phyloP scores from a whole-genome alignment of 345 rosid genomes.

The Gossypium thurberi region DNA sequence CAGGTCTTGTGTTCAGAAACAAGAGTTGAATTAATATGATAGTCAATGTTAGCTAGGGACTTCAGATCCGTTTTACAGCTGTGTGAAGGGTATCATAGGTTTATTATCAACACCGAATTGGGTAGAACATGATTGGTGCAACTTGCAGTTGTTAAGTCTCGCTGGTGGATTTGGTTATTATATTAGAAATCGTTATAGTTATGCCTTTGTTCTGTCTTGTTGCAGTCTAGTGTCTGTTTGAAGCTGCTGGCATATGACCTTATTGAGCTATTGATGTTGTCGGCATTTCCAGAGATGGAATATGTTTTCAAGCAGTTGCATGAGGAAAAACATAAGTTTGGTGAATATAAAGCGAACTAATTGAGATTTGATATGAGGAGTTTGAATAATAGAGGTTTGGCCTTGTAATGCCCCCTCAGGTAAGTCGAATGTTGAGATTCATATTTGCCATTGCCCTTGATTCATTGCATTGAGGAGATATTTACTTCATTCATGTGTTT shows the following conservation, averaged over 20 bases:
- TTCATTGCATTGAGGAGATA: background rate
- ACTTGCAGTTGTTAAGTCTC: background rate
- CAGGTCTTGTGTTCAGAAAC: background rate
- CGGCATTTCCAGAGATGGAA: conserved; percentile 81
- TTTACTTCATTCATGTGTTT: conserved; percentile 9
- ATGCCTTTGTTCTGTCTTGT: background rate
- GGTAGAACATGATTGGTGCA: background rate
- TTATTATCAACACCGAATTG: background rate
- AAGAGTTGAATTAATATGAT: background rate
- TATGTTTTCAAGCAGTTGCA: conserved; percentile 53
- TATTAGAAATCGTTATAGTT: background rate
- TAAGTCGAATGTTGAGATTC: conserved; percentile 14
- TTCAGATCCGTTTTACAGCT: background rate
- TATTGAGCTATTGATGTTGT: conserved; percentile 60
- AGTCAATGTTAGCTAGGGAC: background rate
- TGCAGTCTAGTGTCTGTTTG: conserved; percentile 77
- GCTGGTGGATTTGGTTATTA: background rate
- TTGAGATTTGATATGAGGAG: background rate
- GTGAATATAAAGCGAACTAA: conserved; percentile 43
- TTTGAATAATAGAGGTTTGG: background rate
- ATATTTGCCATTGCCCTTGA: background rate
- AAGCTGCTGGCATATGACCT: conserved; percentile 74
- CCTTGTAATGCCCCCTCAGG: conserved; percentile 4
- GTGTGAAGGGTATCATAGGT: background rate
- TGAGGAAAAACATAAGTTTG: conserved; percentile 68